Evolutionary conservation across 2,329 filamentous ascomycete genomes (phyloP), one percentile per base, ranked within the genome.

Genomic region (Ophiocordyceps robertsii): DNA sequence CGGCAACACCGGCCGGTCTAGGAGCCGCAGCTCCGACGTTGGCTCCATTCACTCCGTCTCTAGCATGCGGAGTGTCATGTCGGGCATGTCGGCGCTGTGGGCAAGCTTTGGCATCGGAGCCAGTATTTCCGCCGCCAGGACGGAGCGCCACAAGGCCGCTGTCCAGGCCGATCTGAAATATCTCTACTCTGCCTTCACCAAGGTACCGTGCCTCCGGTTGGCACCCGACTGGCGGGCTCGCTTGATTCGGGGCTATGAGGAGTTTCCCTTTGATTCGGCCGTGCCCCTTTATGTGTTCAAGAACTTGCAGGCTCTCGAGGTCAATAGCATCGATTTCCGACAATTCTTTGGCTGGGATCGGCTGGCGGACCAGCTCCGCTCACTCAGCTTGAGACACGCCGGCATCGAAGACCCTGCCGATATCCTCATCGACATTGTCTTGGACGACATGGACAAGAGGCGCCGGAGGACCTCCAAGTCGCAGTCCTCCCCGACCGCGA

Each of bases 341-440:
- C 89, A 95, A 53, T 95, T 96, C 65, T 95, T 88, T 63, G 92
- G 92, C 44, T 98, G 92, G 92, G 90, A 98, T 59, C 80, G 84
- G 45, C 66, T 96, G 43, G 84, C 92, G 9, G 92, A 98, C 57
- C 89, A 95, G 60, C 68, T 98, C 48, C 81, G 88, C 46, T 93
- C 87, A 47, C 70, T 98, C 49, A 92, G 85, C 3, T 70, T 98
- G 49, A 95, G 88, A 65, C 80, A 88, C 51, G 90, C 85, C 43
- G 80, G 82, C 48, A 72, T 98, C 37, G 88, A 95, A 49, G 89
- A 98, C 56, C 87, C 87, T 4, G 82, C 82, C 16, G 92, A 96
- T 57, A 75, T 98, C 33, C 69, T 96, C 39, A 85, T 92, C 49
- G 83, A 93, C 53, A 93, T 98, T 51, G 89, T 98, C 24, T 66